Evolutionary conservation across 345 rosid species (phyloP).

Genomic region (Populus nigra): DNA sequence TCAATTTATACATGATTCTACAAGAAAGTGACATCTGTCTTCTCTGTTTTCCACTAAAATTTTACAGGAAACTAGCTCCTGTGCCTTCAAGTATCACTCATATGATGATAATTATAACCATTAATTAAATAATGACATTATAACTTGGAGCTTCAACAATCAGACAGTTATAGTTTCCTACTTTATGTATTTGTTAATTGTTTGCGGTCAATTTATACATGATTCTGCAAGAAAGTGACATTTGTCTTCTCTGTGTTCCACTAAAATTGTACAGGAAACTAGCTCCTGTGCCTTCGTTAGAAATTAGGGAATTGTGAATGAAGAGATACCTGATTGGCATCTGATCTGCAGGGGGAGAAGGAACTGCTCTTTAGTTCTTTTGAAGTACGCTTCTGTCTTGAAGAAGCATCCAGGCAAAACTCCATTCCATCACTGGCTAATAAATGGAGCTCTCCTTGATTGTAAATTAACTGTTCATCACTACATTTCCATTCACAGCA

Average conservation of each 20-base stretch:
- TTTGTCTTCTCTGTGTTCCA: not conserved
- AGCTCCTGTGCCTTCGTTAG: constrained; percentile 3
- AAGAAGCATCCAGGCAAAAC: constrained; percentile 73
- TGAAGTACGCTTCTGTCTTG: constrained; percentile 59
- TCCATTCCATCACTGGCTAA: constrained; percentile 51
- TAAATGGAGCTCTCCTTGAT: constrained; percentile 45
- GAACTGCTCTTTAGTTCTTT: constrained; percentile 52
- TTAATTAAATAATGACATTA: not conserved
- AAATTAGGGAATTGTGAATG: not conserved
- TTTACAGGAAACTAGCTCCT: not conserved
- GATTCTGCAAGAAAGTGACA: not conserved
- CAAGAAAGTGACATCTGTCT: not conserved
- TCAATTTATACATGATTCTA: not conserved
- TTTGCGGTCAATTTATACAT: not conserved
- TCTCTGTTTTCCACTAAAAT: not conserved
- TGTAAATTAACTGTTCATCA: constrained; percentile 43
- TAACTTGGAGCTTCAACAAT: constrained; percentile 4
- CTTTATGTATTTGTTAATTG: not conserved
- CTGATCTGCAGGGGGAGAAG: constrained; percentile 65
- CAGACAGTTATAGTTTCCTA: not conserved
- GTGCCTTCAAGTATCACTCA: constrained; percentile 11
- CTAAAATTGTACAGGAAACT: not conserved
- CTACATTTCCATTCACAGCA: constrained; percentile 37
- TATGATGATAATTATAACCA: not conserved
- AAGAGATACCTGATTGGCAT: constrained; percentile 72